A percentile compares a stretch with the other conserved stretches of the same genome.
These are phyloP conservation scores for Ustilago loliicola DNA, from an alignment of 1,284 basidiomycete genomes.

Conservation along the genomic window DNA sequence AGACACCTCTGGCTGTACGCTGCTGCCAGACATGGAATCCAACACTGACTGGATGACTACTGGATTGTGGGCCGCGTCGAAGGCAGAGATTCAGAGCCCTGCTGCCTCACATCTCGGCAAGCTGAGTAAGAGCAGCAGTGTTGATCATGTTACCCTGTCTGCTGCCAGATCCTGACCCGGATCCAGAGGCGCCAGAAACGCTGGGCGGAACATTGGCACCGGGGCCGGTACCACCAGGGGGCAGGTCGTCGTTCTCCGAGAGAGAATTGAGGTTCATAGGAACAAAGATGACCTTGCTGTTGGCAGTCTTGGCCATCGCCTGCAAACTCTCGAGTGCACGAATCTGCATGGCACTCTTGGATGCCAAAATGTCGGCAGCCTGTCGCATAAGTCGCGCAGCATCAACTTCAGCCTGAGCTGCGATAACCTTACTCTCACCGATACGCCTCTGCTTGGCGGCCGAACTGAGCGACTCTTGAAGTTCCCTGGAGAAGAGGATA, in stretches of 20 bases:
- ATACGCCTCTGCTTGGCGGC: slow-evolving; percentile 93
- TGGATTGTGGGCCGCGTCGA: background rate
- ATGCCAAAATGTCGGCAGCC: slow-evolving; percentile 74
- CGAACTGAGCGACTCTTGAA: slow-evolving; percentile 90
- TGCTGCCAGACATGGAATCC: background rate
- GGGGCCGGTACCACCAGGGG: slow-evolving; percentile 20
- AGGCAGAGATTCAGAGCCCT: background rate
- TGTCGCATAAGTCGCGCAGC: slow-evolving; percentile 88
- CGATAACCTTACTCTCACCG: slow-evolving; percentile 95
- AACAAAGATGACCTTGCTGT: slow-evolving; percentile 90
- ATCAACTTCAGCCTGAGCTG: slow-evolving; percentile 94
- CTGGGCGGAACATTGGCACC: slow-evolving; percentile 4
- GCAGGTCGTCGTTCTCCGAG: slow-evolving; percentile 20
- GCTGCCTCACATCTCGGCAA: slow-evolving; percentile 34
- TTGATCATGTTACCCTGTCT: slow-evolving; percentile 28
- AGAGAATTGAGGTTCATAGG: slow-evolving; percentile 76
- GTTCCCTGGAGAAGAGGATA: slow-evolving; percentile 90
- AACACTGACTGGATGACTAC: background rate
- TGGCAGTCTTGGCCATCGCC: slow-evolving; percentile 79
- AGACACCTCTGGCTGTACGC: background rate
- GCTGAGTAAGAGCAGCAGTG: slow-evolving; percentile 42
- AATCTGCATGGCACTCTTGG: slow-evolving; percentile 95
- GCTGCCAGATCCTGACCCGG: slow-evolving; percentile 9
- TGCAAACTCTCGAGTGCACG: slow-evolving; percentile 89
- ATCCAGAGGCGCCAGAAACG: slow-evolving; percentile 7